Evolutionary conservation across 495 filamentous ascomycete genomes (phyloP).

Genomic region (Pyrenula aspistea): DNA sequence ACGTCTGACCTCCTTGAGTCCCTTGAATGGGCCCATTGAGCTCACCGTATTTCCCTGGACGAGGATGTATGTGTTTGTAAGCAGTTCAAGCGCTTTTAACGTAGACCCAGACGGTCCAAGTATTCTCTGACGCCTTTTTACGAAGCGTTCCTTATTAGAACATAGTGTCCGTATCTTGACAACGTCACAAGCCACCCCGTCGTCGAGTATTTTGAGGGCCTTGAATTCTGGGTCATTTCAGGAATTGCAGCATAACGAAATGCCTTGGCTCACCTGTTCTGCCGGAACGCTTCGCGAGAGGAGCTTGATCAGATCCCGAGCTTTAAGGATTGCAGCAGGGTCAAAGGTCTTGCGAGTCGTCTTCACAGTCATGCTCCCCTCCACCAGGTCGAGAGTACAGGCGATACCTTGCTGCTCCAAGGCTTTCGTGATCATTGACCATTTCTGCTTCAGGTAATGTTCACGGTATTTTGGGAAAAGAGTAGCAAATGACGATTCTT

Average conservation of each 20-base stretch:
- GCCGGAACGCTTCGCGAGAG: constrained; percentile 86
- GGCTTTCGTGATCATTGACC: constrained; percentile 69
- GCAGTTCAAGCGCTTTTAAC: constrained; percentile 88
- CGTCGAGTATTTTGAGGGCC: constrained; percentile 87
- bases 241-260: background rate
- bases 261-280: constrained; percentile 52
- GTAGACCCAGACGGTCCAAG: constrained; percentile 76
- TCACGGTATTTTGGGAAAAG: constrained; percentile 98
- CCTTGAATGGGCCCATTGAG: constrained; percentile 84
- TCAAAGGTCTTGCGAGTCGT: constrained; percentile 93
- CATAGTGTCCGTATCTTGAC: constrained; percentile 89
- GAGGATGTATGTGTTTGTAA: constrained; percentile 85
- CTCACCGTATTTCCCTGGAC: constrained; percentile 96
- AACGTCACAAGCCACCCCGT: constrained; percentile 79
- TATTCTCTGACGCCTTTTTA: constrained; percentile 89
- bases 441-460: constrained; percentile 81
- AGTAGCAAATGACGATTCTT: constrained; percentile 84
- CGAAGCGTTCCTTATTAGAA: constrained; percentile 90
- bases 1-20: constrained; percentile 81
- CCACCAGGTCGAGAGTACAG: constrained; percentile 85
- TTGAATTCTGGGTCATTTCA: constrained; percentile 8
- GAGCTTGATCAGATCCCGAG: constrained; percentile 86
- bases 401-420: constrained; percentile 74
- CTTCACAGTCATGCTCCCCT: constrained; percentile 91
- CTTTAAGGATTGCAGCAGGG: constrained; percentile 87